These are phyloP conservation scores for Pseudocercospora cruenta DNA, from an alignment of 2,329 filamentous ascomycete species.

Conservation along the genomic window DNA sequence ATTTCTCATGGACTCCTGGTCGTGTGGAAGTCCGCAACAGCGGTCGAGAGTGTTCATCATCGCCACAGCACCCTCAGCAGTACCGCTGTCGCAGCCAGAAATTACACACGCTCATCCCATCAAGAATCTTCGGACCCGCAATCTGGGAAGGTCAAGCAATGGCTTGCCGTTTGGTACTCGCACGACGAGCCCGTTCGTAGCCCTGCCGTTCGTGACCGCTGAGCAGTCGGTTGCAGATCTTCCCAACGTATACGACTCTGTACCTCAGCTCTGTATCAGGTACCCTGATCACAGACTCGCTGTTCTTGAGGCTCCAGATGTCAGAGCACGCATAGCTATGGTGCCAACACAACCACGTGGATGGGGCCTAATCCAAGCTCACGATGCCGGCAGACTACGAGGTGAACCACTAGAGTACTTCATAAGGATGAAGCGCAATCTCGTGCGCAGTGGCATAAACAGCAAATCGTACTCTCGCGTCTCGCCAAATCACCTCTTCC, in stretches of 20 bases:
- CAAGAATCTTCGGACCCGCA: constrained; percentile 31
- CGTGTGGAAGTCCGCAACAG: constrained; percentile 66
- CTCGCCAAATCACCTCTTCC: constrained; percentile 57
- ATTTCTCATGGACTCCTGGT: constrained; percentile 70
- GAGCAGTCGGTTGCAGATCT: constrained; percentile 62
- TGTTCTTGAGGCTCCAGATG: constrained; percentile 43
- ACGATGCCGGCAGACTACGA: constrained; percentile 33
- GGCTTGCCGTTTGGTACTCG: constrained; percentile 63
- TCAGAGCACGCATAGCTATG: constrained; percentile 54
- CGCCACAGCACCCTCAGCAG: constrained; percentile 69
- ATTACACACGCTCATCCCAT: constrained; percentile 67
- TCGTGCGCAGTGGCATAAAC: constrained; percentile 23
- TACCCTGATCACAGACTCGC: constrained; percentile 69
- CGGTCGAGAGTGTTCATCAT: constrained; percentile 71
- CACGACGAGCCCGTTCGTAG: constrained; percentile 52
- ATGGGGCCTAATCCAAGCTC: constrained; percentile 35
- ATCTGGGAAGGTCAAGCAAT: constrained; percentile 63
- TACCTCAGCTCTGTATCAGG: constrained; percentile 63
- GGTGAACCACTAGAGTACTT: constrained; percentile 33
- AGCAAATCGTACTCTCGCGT: constrained; percentile 56
- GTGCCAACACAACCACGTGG: constrained; percentile 62
- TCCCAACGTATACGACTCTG: constrained; percentile 64
- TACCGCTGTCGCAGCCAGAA: constrained; percentile 59
- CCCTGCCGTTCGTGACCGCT: constrained; percentile 63
- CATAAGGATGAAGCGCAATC: constrained; percentile 24